These are phyloP conservation scores for Aspergillus spinulosporus DNA, from an alignment of 2,329 filamentous ascomycete genomes.

Conservation along the genomic window DNA sequence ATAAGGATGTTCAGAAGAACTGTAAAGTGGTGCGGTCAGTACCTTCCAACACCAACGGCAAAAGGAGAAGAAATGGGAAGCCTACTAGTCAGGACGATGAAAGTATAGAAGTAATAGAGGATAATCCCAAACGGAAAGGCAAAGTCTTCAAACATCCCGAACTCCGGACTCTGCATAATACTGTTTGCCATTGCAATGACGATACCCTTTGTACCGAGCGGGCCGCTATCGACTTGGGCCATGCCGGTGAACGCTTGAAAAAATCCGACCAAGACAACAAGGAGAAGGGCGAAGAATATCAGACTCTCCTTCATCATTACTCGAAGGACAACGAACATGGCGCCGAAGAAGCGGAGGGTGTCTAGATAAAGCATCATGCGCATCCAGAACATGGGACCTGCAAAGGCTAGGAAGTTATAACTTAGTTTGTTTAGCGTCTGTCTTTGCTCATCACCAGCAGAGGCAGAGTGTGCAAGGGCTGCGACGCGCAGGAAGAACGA, in stretches of 20 bases:
- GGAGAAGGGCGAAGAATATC: conserved; percentile 91
- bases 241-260: conserved; percentile 92
- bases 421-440: conserved; percentile 72
- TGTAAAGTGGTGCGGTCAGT: conserved; percentile 23
- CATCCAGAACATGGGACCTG: conserved; percentile 95
- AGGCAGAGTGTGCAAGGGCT: conserved; percentile 65
- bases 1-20: conserved; percentile 94
- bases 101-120: conserved; percentile 96
- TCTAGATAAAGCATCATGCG: conserved; percentile 90
- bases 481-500: conserved; percentile 79
- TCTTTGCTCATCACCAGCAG: conserved; percentile 53
- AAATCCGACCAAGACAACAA: conserved; percentile 76
- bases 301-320: conserved; percentile 92
- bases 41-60: not conserved
- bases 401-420: conserved; percentile 93
- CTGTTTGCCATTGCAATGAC: conserved; percentile 72
- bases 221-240: conserved; percentile 75
- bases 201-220: conserved; percentile 47
- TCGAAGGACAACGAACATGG: conserved; percentile 96
- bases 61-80: not conserved
- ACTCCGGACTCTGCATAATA: conserved; percentile 89
- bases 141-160: conserved; percentile 84
- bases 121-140: conserved; percentile 90
- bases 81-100: conserved; percentile 95
- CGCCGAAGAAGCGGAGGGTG: conserved; percentile 90